These are phyloP conservation scores for Candida pseudoglaebosa DNA, from an alignment of 805 yeast species.

Conservation along the genomic window DNA sequence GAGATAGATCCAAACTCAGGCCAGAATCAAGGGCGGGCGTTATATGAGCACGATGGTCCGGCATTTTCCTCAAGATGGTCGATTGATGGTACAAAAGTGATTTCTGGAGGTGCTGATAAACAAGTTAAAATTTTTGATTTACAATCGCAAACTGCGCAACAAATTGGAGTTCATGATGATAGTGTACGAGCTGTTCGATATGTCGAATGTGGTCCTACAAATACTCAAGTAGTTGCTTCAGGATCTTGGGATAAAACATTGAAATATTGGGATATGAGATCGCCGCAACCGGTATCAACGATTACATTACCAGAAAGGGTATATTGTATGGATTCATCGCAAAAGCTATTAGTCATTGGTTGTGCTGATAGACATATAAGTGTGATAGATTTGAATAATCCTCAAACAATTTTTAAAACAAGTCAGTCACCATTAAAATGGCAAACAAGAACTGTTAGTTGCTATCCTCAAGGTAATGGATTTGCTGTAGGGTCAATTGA, in stretches of 20 bases:
- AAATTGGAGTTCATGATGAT: constrained; percentile 81
- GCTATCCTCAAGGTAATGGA: constrained; percentile 91
- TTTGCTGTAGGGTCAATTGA: constrained; percentile 91
- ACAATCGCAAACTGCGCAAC: constrained; percentile 74
- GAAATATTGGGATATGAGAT: constrained; percentile 91
- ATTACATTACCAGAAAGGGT: constrained; percentile 85
- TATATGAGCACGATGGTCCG: constrained; percentile 87
- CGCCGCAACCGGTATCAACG: constrained; percentile 76
- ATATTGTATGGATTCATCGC: constrained; percentile 80
- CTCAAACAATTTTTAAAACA: constrained; percentile 75
- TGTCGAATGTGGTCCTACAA: constrained; percentile 82
- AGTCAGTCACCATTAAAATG: constrained; percentile 75
- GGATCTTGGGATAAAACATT: constrained; percentile 97
- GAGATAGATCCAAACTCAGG: constrained; percentile 74
- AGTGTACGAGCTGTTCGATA: constrained; percentile 71
- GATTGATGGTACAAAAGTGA: constrained; percentile 72
- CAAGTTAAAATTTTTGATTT: constrained; percentile 81
- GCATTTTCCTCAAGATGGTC: constrained; percentile 82
- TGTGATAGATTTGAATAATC: constrained; percentile 75
- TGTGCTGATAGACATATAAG: constrained; percentile 86
- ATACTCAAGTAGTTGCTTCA: constrained; percentile 77
- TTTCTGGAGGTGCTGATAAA: constrained; percentile 71
- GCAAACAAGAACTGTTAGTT: constrained; percentile 80
- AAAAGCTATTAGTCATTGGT: constrained; percentile 83
- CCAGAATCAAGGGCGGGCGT: constrained; percentile 79